These are phyloP conservation scores for Nigrospora sphaerica DNA, from an alignment of 2,329 filamentous ascomycete genomes.

Conservation along the genomic window DNA sequence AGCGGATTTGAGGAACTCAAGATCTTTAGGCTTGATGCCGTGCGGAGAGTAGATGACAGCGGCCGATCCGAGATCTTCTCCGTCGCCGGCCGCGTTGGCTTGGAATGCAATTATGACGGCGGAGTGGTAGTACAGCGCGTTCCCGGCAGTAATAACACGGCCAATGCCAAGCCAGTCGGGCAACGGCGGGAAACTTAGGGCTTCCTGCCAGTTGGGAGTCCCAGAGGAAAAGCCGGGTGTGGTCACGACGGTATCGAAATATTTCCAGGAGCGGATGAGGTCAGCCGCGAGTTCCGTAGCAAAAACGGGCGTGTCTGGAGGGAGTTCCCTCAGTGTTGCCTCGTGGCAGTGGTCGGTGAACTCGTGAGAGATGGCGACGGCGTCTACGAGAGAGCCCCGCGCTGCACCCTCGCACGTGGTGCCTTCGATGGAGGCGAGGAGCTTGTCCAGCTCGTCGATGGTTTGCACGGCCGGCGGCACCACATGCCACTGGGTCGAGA, in stretches of 20 bases:
- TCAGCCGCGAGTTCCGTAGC: conserved; percentile 51
- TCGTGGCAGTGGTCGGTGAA: conserved; percentile 64
- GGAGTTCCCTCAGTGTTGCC: conserved; percentile 50
- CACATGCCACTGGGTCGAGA: conserved; percentile 58
- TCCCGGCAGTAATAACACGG: conserved; percentile 43
- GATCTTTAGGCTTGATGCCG: conserved; percentile 42
- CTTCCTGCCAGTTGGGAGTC: conserved; percentile 13
- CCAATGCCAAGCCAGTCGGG: conserved; percentile 57
- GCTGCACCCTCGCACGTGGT: conserved; percentile 4
- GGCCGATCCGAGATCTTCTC: conserved; percentile 8
- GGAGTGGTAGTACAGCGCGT: conserved; percentile 54
- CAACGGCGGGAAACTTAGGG: conserved; percentile 25
- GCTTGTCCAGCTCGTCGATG: conserved; percentile 45
- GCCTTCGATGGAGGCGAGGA: conserved; percentile 42
- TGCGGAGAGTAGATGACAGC: conserved; percentile 58
- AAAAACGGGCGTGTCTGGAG: conserved; percentile 47
- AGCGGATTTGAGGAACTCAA: conserved; percentile 34
- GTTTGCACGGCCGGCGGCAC: conserved; percentile 44
- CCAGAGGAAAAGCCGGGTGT: conserved; percentile 35
- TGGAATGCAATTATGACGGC: conserved; percentile 52
- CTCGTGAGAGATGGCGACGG: conserved; percentile 54
- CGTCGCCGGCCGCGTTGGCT: conserved; percentile 9
- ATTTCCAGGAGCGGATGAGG: conserved; percentile 48
- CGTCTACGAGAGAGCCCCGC: conserved; percentile 43
- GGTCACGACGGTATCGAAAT: conserved; percentile 49